Evolutionary conservation across 306 rosid genomes (phyloP).

Genomic region (Ziziphus jujuba): DNA sequence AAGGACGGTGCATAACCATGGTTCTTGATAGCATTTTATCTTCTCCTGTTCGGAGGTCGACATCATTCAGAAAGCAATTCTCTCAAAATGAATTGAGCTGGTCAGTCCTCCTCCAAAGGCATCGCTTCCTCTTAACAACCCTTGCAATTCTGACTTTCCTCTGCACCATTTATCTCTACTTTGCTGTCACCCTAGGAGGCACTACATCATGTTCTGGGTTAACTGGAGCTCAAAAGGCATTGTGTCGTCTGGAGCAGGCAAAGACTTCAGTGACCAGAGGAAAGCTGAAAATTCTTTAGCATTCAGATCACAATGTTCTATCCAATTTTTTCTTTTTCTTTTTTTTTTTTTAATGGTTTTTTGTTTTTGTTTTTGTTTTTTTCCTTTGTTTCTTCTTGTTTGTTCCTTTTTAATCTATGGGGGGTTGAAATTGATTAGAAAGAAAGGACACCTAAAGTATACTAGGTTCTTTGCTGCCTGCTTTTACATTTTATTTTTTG

Average conservation of each 20-base stretch:
- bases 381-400: not conserved
- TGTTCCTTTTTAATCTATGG: not conserved
- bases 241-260: constrained; percentile 71
- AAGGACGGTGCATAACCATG: constrained; percentile 50
- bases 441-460: not conserved
- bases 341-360: too few species aligned
- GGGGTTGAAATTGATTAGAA: not conserved
- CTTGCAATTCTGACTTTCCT: constrained; percentile 60
- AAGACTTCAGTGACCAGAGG: constrained; percentile 61
- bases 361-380: too few species aligned
- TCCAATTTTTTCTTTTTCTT: not conserved
- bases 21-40: constrained; percentile 75
- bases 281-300: constrained; percentile 75
- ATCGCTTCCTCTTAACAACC: constrained; percentile 79
- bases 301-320: not conserved
- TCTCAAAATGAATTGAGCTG: constrained; percentile 67
- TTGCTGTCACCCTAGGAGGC: constrained; percentile 76
- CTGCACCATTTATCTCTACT: constrained; percentile 83
- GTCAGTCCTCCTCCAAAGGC: constrained; percentile 73
- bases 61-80: constrained; percentile 67
- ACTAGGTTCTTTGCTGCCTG: too few species aligned
- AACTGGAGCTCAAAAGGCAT: constrained; percentile 56
- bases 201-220: constrained; percentile 32
- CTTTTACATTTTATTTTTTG: too few species aligned
- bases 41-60: constrained; percentile 65